phyloP scores from a whole-genome alignment of 2,329 filamentous ascomycete species.

The Fusarium buharicum region DNA sequence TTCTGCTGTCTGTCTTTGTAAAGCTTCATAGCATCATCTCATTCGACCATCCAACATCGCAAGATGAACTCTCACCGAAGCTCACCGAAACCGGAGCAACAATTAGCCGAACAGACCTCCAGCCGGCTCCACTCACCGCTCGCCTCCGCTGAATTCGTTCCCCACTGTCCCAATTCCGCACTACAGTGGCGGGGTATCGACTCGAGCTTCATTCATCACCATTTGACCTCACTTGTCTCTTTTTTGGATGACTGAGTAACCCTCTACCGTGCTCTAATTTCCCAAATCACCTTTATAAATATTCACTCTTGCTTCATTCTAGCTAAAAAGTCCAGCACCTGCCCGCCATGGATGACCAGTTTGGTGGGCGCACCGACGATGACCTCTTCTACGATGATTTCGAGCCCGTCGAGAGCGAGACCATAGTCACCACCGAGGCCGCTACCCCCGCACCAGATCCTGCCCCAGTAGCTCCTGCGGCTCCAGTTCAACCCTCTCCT shows the following conservation, averaged over 20 bases:
- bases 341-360: constrained; percentile 67
- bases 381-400: constrained; percentile 72
- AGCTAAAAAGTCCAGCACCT: background rate
- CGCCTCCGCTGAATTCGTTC: background rate
- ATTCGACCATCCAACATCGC: too few species aligned
- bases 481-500: constrained; percentile 2
- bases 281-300: background rate
- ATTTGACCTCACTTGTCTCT: background rate
- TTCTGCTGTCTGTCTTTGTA: too few species aligned
- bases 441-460: constrained; percentile 26
- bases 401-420: constrained; percentile 60
- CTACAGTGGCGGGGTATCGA: constrained; percentile 39
- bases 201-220: constrained; percentile 10
- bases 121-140: constrained; percentile 10
- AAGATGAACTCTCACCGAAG: background rate
- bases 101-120: background rate
- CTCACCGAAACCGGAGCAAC: constrained; percentile 11
- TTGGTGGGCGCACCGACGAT: constrained; percentile 69
- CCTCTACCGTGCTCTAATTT: background rate
- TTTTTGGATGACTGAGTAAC: background rate
- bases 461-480: constrained; percentile 26
- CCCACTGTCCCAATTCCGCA: constrained; percentile 22
- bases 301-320: background rate
- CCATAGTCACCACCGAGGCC: constrained; percentile 43
- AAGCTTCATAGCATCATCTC: too few species aligned